Conservation (phyloP, 116 monocot genomes). For the Papilionanthe hybrid region DNA sequence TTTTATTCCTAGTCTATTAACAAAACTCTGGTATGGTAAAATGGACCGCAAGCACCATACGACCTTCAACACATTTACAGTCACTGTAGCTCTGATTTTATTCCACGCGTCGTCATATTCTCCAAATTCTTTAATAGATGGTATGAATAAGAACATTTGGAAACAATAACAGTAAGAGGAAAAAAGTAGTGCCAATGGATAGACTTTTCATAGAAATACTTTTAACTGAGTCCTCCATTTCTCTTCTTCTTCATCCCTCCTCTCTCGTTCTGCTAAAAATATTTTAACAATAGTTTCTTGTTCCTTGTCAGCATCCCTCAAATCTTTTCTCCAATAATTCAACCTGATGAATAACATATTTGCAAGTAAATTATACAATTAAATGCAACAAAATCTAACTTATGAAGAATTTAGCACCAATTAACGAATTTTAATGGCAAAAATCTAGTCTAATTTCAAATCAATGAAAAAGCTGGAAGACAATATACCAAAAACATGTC, state of each 20-base stretch:
- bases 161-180: not conserved
- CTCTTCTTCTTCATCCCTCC: slow-evolving; percentile 17
- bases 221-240: slow-evolving; percentile 14
- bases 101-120: not conserved
- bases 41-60: too few species aligned
- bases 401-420: too few species aligned
- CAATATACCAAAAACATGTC: too few species aligned
- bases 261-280: slow-evolving; percentile 16
- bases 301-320: slow-evolving; percentile 15
- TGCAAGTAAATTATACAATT: not conserved
- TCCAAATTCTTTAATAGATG: not conserved
- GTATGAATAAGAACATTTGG: not conserved
- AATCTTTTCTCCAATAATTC: not conserved
- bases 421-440: too few species aligned
- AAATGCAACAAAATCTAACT: too few species aligned
- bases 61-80: too few species aligned
- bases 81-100: too few species aligned
- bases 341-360: not conserved
- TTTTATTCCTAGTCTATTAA: too few species aligned
- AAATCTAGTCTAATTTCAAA: too few species aligned
- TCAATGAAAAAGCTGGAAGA: too few species aligned
- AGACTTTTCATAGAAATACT: not conserved
- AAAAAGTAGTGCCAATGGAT: not conserved
- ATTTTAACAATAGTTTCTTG: slow-evolving; percentile 22
- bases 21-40: too few species aligned